Conservation (phyloP, 768 basidiomycete species). For the Polyporus arcularius region DNA sequence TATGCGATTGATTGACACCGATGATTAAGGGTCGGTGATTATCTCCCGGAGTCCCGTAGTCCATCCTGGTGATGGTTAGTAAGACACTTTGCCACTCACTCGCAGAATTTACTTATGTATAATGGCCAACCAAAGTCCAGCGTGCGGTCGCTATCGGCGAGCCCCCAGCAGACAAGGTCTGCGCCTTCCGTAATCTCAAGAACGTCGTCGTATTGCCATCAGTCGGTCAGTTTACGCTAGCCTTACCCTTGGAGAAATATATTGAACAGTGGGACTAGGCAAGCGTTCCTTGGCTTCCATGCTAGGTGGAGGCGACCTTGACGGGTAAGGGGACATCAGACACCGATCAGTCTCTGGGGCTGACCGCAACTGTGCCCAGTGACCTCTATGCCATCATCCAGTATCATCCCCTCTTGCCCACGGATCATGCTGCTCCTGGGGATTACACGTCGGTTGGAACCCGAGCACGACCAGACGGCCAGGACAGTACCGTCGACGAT, state of each 20-base stretch:
- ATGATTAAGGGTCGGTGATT: slow-evolving; percentile 15
- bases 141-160: slow-evolving; percentile 70
- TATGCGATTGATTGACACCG: not conserved
- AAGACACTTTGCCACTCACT: not conserved
- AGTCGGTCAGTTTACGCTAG: slow-evolving; percentile 42
- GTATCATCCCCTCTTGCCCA: slow-evolving; percentile 56
- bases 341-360: not conserved
- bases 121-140: slow-evolving; percentile 47
- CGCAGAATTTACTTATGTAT: no score
- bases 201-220: slow-evolving; percentile 76
- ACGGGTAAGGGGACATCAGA: slow-evolving; percentile 52
- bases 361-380: slow-evolving; percentile 34
- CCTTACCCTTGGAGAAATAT: not conserved
- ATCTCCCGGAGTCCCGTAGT: slow-evolving; percentile 75
- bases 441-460: slow-evolving; percentile 42
- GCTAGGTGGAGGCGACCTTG: slow-evolving; percentile 78
- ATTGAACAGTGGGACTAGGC: slow-evolving; percentile 38
- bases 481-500: slow-evolving; percentile 61
- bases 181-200: slow-evolving; percentile 59
- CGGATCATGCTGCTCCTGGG: slow-evolving; percentile 50
- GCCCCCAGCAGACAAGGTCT: slow-evolving; percentile 57
- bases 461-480: slow-evolving; percentile 15
- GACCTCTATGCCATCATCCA: slow-evolving; percentile 67
- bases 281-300: slow-evolving; percentile 64
- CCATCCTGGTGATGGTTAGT: slow-evolving; percentile 73